Conservation (phyloP, 129 eudicot genomes). For the Rutidosis leptorrhynchoides region DNA sequence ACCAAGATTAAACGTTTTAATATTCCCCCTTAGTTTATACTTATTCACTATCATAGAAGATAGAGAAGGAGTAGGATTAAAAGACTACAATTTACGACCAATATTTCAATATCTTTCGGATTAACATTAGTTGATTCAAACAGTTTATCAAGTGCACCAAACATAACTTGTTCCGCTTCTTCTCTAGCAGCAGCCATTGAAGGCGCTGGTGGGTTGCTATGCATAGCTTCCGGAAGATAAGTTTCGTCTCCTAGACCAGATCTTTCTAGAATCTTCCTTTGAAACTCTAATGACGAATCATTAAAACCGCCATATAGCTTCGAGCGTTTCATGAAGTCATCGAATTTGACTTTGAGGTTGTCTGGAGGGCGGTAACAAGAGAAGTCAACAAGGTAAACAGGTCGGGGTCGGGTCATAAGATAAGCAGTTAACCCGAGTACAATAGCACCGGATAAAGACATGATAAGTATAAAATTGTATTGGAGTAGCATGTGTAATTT, state of each 20-base stretch:
- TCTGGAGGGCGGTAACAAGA: conserved; percentile 45
- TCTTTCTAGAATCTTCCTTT: conserved; percentile 54
- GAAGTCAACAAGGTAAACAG: conserved; percentile 46
- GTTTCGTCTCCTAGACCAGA: conserved; percentile 71
- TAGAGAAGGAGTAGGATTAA: conserved; percentile 62
- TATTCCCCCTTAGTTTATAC: conserved; percentile 48
- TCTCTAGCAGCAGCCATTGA: conserved; percentile 51
- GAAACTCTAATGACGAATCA: conserved; percentile 55
- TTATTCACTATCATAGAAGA: conserved; percentile 55
- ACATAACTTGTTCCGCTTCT: conserved; percentile 55
- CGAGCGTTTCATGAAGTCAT: conserved; percentile 47
- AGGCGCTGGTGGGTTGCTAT: conserved; percentile 47
- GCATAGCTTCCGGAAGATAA: conserved; percentile 48
- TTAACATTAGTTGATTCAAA: conserved; percentile 37
- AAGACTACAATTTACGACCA: conserved; percentile 60
- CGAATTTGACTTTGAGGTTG: conserved; percentile 26
- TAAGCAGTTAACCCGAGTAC: conserved; percentile 31
- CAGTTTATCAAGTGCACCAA: conserved; percentile 49
- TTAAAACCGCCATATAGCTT: conserved; percentile 44
- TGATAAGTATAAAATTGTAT: conserved; percentile 24
- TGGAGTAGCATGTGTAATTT: conserved; percentile 33
- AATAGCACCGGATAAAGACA: conserved; percentile 18
- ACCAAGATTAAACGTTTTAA: conserved; percentile 47
- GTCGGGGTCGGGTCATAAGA: conserved; percentile 45
- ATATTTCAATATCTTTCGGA: conserved; percentile 53